Evolutionary conservation across 108 stramenopile genomes (phyloP), one percentile per base, ranked within the genome.

Genomic region (Pseudonitzschia delicatissima): DNA sequence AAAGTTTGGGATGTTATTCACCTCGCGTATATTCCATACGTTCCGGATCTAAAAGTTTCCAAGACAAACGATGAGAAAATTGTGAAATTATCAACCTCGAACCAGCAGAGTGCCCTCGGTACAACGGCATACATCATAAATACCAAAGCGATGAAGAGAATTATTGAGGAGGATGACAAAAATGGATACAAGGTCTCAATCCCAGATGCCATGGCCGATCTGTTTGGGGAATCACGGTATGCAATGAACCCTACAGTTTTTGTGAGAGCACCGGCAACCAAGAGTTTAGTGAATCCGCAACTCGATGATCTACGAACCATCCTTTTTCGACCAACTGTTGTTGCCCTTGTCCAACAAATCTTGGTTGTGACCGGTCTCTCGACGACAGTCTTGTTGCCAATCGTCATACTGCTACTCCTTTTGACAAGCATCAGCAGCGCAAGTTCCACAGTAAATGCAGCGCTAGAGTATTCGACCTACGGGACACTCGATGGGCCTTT

Each of bases 221-320:
- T 71, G 13, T 80, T 80, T 62, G 73, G 73, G 4, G 65, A 69
- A 17, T 60, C 69, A 21, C 62, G 79, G n/a, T 80, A 80, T 44
- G 73, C 74, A 17, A 15, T 70, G 36, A 71, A 66, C 35, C 79
- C 79, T 23, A 74, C 67, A 40, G 62, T 50, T 13, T 80, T 80
- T 48, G 57, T 72, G 20, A 37, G 79, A 9, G 74, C 79, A 18
- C 68, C 69, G 21, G 74, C 66, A 21, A 73, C 73, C 5, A 74
- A 74, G 63, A 76, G 74, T 57, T 59, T 80, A 42, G 79, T 80
- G 13, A 80, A 80, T 67, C 79, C 79, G 20, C 79, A 80, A 57
- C 45, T 79, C 18, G 78, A 79, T 39, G 61, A 68, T 50, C 68
- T 79, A n/a, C 64, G 78, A 42, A 40, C 48, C 39, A 45, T 79